Base-by-base conservation (phyloP, 2,329 filamentous ascomycete species). In the Talaromyces islandicus region DNA sequence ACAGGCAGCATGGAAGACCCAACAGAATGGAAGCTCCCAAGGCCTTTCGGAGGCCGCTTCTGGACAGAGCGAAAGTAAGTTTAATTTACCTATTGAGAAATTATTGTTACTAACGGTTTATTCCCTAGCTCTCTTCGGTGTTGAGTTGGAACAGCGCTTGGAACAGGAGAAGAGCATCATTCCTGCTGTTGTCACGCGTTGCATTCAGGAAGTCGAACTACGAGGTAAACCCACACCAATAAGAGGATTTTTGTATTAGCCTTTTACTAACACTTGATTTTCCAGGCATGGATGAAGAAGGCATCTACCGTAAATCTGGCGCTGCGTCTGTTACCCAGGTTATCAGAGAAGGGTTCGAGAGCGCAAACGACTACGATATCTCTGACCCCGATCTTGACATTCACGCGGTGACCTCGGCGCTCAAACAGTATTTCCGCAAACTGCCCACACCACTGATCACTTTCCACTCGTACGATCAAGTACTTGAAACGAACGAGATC, bases 401-500 rank as follows among this genome's bases (percentile, higher is more conserved):
- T 64, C 95, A 96, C 59, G 91, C 94, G 12, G 91, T 99, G 60
- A 97, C 94, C 1, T 96, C 91, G 70, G 90, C 93, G 21, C 77
- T 99, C 68, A 99, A 99, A 79, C 93, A 97, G 75, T 99, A 97
- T 73, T 96, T 99, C 84, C 86, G 94, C 67, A 94, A 92, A 75
- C 81, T 97, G 38, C 94, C 94, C 0, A 89, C 84, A 7, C 94
- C 94, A 3, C 81, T 99, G 32, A 86, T 99, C 67, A 96, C 93
- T 0, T 97, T 89, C 73, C 91, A 96, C 24, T 87, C 96, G 27
- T 99, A 99, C 70, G 93, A 97, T 67, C 84, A 85, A 43, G 84
- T 99, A 55, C 79, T 99, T 54, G 92, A 96, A 67, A 73, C 76
- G 60, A 75, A 74, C 19, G 88, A 84, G 62, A 81, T 93, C 57